Base-by-base conservation (phyloP, 176 grass and related monocot genomes). In the Musa troglodytarum region DNA sequence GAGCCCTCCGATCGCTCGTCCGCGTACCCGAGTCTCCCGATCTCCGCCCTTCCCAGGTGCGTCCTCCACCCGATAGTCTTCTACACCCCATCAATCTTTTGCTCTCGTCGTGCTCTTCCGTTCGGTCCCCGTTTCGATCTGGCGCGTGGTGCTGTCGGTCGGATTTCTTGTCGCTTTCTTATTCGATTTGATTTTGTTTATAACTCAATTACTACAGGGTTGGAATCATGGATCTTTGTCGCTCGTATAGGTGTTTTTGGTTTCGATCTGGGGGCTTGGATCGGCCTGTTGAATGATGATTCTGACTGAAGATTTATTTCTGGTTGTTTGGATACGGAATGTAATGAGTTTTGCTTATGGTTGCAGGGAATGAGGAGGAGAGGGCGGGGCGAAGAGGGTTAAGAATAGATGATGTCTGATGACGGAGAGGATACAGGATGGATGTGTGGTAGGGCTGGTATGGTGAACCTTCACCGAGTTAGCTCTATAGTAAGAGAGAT, bases 401-500 rank as follows among this genome's bases (percentile, higher is more conserved):
- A 53, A 54, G 23, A 55, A 52, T 54, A 56, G 22, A 22, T 43
- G 29, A 82, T 86, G 84, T 43, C 82, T 64, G 80, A 78, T 74
- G 82, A 84, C 74, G 69, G 79, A 74, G 81, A 19, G 86, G 88
- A 87, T 68, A 85, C 86, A 73, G 85, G 86, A 72, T 96, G 93
- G 93, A 92, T 96, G 87, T 96, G 93, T 68, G 86, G 87, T 54
- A 78, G 87, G 50, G 79, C 74, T 76, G 85, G 85, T 65, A 84
- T 94, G 82, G 88, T 86, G 49, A 86, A 88, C 84, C 80, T 96
- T 43, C 89, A 92, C 16, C 85, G 87, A 20, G 81, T 96, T 34
- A 88, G 93, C 54, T 81, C 87, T 26, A 88, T 96, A 12, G 93
- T 96, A 24, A 83, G 85, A 28, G 87, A 90, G 68, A 90, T 88